Base-by-base conservation (phyloP, 805 yeast genomes). In the Kluyveromyces wickerhamii region DNA sequence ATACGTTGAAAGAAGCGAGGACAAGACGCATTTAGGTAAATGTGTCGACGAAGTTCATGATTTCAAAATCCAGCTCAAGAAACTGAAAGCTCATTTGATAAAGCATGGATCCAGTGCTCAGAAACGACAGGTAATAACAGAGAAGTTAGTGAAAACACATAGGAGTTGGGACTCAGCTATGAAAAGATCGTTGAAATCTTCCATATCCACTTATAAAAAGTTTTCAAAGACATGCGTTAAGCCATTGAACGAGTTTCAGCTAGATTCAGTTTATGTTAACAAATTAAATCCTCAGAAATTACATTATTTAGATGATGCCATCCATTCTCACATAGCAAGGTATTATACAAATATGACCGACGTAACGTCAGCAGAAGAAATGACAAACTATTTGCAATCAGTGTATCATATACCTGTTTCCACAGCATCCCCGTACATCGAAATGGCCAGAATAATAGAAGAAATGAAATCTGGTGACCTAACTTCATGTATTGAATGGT, bases 401-500 rank as follows among this genome's bases (percentile, higher is more conserved):
- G 66, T 51, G 33, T 51, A 52, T 51, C 32, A 55, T 32, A 32
- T 56, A 43, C 45, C 45, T 12, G 39, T 34, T 5, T 49, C 47
- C 18, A 42, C 62, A 5, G 47, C 70, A 2, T 37, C 41, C 2
- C 60, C 61, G 16, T 70, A 74, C 38, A 48, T 55, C 5, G 49
- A 57, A 15, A 55, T 75, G 66, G 65, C 67, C 17, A 54, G 52
- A 10, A 69, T 73, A 3, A 47, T 70, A 13, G 45, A 51, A 13
- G 61, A 60, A 23, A 44, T 69, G 15, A 52, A 52, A 18, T 34
- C 50, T 2, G 57, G 62, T 3, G 53, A 72, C 34, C 47, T 69
- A 18, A 48, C 44, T 4, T 62, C 67, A 5, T 79, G 81, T 10
- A 64, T 71, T 19, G 53, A 52, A 2, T 77, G 83, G 83, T 62